Evolutionary conservation across 352 stramenopile species (phyloP).

Genomic region (Globisporangium heterothallicum): DNA sequence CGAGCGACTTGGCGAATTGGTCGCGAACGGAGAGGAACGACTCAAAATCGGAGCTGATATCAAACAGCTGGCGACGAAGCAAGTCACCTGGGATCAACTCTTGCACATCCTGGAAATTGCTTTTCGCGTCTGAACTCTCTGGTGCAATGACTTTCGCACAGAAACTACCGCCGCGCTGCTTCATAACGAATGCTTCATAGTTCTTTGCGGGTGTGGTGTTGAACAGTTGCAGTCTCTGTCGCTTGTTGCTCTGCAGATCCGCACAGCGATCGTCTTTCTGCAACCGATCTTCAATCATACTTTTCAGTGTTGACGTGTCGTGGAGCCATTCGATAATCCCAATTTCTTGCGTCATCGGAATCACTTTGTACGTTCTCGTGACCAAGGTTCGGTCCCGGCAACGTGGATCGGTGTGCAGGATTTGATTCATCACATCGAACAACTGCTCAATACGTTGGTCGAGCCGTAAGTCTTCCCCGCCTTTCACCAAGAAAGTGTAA

Average conservation of each 20-base stretch:
- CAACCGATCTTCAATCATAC: conserved; percentile 70
- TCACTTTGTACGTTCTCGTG: conserved; percentile 80
- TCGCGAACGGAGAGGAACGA: conserved; percentile 79
- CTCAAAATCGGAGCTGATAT: conserved; percentile 67
- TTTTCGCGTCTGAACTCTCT: conserved; percentile 37
- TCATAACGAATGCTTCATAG: conserved; percentile 71
- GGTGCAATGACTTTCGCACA: conserved; percentile 62
- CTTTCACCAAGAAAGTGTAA: conserved; percentile 88
- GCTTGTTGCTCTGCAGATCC: conserved; percentile 63
- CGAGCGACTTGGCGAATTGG: conserved; percentile 79
- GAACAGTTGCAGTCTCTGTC: conserved; percentile 63
- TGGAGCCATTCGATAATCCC: conserved; percentile 83
- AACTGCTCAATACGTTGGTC: conserved; percentile 91
- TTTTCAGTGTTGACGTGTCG: conserved; percentile 71
- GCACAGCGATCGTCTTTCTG: conserved; percentile 52
- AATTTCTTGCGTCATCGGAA: conserved; percentile 83
- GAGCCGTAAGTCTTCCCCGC: conserved; percentile 87
- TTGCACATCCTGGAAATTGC: conserved; percentile 55
- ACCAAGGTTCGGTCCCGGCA: conserved; percentile 63
- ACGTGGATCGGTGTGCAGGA: conserved; percentile 55
- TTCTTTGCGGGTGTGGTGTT: conserved; percentile 66
- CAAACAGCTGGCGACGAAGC: conserved; percentile 69
- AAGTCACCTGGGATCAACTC: conserved; percentile 67
- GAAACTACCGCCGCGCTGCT: conserved; percentile 64
- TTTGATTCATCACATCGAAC: conserved; percentile 90